Evolutionary conservation across 2,329 filamentous ascomycete species (phyloP).

Genomic region (Sporothrix pseudoabietina): DNA sequence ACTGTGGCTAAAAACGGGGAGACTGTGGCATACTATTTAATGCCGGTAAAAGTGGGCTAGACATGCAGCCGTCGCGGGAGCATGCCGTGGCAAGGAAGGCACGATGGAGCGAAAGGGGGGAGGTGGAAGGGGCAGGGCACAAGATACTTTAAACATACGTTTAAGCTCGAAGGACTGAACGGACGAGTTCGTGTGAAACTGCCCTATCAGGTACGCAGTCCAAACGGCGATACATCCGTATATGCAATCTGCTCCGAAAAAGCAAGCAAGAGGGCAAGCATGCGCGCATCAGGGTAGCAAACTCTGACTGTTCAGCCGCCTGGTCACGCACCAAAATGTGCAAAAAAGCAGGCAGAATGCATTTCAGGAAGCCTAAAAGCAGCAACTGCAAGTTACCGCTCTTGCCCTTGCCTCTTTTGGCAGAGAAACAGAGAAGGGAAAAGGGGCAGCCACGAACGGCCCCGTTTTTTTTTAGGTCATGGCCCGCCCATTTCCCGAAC

Average conservation of each 20-base stretch:
- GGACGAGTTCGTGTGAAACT: neutral
- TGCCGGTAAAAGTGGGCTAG: constrained; percentile 10
- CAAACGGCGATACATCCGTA: neutral
- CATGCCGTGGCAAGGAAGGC: constrained; percentile 11
- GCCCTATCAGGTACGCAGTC: constrained; percentile 9
- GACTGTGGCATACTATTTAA: constrained; percentile 19
- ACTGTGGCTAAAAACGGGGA: constrained; percentile 20
- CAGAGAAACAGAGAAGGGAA: neutral
- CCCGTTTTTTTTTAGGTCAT: constrained; percentile 13
- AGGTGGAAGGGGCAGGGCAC: neutral
- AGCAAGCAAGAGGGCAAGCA: neutral
- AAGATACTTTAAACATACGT: neutral
- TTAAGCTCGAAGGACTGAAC: neutral
- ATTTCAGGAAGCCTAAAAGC: neutral
- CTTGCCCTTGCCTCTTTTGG: neutral
- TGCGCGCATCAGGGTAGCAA: neutral
- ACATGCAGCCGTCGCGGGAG: constrained; percentile 19
- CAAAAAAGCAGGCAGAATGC: neutral
- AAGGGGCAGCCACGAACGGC: neutral
- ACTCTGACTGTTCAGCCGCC: neutral
- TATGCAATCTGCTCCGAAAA: constrained; percentile 14
- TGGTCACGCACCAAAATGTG: neutral
- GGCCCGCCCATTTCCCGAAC: neutral
- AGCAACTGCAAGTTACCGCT: constrained; percentile 9
- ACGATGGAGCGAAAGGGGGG: neutral